A percentile compares a stretch with the other conserved stretches of the same genome.
phyloP scores from a whole-genome alignment of 1,284 basidiomycete species.

The Chiua sp. region DNA sequence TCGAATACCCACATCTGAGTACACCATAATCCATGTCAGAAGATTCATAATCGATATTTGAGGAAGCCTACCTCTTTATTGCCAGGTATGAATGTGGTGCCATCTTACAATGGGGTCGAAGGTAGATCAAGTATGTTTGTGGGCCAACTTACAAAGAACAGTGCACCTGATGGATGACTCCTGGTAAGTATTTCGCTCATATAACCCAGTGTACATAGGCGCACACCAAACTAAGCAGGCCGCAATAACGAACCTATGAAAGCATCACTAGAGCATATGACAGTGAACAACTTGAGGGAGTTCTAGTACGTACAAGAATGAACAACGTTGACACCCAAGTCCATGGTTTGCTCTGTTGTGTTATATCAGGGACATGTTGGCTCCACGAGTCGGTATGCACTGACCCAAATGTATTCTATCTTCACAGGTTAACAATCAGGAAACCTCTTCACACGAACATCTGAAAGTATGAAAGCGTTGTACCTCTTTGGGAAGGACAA shows the following conservation, averaged over 20 bases:
- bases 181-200: neutral
- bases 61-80: neutral
- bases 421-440: neutral
- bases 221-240: neutral
- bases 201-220: neutral
- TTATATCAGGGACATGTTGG: neutral
- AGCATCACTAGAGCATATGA: neutral
- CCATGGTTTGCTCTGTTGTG: conserved; percentile 13
- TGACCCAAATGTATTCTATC: conserved; percentile 17
- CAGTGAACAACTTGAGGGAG: neutral
- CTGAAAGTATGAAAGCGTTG: no score
- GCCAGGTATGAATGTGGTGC: neutral
- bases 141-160: neutral
- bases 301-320: conserved; percentile 1
- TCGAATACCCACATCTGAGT: neutral
- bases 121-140: neutral
- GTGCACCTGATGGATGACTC: neutral
- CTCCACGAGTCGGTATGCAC: neutral
- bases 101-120: neutral
- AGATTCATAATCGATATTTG: neutral
- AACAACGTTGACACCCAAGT: conserved; percentile 9
- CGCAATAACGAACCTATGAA: neutral
- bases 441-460: neutral
- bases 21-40: neutral
- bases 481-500: conserved; percentile 4